Evolutionary conservation across 2,329 filamentous ascomycete species (phyloP).

Genomic region (Uncinocarpus reesii): DNA sequence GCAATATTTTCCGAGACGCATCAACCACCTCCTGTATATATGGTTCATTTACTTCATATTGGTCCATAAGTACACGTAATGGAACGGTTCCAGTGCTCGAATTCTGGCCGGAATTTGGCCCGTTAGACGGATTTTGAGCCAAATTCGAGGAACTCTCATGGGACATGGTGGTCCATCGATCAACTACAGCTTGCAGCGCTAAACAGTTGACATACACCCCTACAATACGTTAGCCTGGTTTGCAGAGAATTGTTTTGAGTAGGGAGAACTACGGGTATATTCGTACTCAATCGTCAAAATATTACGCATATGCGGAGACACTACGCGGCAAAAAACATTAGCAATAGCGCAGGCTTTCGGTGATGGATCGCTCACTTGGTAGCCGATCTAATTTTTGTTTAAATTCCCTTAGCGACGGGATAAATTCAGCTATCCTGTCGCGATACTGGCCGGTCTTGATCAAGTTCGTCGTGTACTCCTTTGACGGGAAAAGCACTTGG

Average conservation of each 20-base stretch:
- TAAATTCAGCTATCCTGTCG: constrained; percentile 67
- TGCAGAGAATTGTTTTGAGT: background rate
- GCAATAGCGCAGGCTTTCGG: background rate
- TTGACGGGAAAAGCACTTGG: constrained; percentile 74
- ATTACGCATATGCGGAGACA: constrained; percentile 52
- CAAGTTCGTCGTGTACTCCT: constrained; percentile 76
- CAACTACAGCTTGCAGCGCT: constrained; percentile 86
- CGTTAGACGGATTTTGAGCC: constrained; percentile 11
- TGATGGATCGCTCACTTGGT: constrained; percentile 26
- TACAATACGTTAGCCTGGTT: constrained; percentile 18
- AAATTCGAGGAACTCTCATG: constrained; percentile 18
- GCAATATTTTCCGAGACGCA: constrained; percentile 51
- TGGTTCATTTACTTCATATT: constrained; percentile 49
- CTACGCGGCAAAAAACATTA: constrained; percentile 24
- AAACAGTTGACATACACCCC: constrained; percentile 82
- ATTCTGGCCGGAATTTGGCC: constrained; percentile 15
- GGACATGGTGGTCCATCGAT: constrained; percentile 69
- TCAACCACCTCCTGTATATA: constrained; percentile 55
- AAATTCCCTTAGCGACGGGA: constrained; percentile 69
- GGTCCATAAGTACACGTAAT: constrained; percentile 34
- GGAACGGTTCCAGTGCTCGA: constrained; percentile 25
- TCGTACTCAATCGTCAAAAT: constrained; percentile 92
- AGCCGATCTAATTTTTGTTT: constrained; percentile 72
- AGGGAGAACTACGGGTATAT: constrained; percentile 58
- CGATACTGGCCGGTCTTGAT: constrained; percentile 81